These are phyloP conservation scores for Candida boidinii DNA, from an alignment of 805 yeast genomes.

Conservation along the genomic window DNA sequence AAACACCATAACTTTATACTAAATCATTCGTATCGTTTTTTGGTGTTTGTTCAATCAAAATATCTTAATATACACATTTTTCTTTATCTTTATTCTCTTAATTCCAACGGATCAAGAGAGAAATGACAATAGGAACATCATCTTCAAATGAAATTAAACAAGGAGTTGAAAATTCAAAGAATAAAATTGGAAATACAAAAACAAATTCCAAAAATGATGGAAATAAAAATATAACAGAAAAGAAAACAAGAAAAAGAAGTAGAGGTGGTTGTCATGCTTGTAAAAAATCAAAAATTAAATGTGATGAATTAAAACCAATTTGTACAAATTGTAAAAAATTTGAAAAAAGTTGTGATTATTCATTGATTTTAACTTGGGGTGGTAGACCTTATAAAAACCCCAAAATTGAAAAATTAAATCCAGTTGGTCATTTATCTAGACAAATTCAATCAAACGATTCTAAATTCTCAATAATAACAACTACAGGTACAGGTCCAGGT, in stretches of 20 bases:
- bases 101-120: too few species aligned
- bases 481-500: too few species aligned
- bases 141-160: too few species aligned
- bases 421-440: constrained; percentile 16
- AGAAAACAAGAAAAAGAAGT: constrained; percentile 31
- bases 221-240: constrained; percentile 1
- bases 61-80: too few species aligned
- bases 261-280: constrained; percentile 57
- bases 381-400: constrained; percentile 54
- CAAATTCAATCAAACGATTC: background rate
- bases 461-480: background rate
- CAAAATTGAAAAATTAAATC: constrained; percentile 25
- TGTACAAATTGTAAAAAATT: constrained; percentile 50
- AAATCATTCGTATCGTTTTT: too few species aligned
- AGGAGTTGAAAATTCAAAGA: too few species aligned
- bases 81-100: too few species aligned
- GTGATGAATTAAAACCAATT: constrained; percentile 58
- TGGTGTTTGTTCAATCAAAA: too few species aligned
- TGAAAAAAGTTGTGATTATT: constrained; percentile 48
- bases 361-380: constrained; percentile 62
- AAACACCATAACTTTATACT: too few species aligned
- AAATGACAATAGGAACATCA: too few species aligned
- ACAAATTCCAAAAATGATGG: too few species aligned
- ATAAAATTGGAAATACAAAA: too few species aligned
- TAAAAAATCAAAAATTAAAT: constrained; percentile 54